These are phyloP conservation scores for Suillus subalutaceus DNA, from an alignment of 768 basidiomycete species.

Conservation along the genomic window DNA sequence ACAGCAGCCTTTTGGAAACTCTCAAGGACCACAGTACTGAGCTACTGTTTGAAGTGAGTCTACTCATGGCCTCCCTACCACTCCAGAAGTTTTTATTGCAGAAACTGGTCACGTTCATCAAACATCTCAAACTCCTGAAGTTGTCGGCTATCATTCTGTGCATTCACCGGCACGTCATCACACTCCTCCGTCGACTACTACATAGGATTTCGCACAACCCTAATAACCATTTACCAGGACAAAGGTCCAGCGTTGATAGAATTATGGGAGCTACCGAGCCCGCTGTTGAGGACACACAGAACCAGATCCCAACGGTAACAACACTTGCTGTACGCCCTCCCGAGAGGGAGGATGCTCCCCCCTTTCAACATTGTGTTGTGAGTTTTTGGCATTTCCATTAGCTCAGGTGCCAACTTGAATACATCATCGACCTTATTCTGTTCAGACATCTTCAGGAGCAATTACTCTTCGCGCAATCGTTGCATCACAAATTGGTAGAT, in stretches of 20 bases:
- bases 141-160: not conserved
- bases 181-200: constrained; percentile 4
- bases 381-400: not conserved
- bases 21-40: not conserved
- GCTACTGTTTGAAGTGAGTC: not conserved
- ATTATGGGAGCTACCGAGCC: not conserved
- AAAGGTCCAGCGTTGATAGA: no score
- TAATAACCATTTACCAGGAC: not conserved
- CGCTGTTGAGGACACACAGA: not conserved
- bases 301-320: not conserved
- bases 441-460: not conserved
- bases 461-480: not conserved
- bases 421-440: no score
- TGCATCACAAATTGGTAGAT: not conserved
- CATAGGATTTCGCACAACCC: not conserved
- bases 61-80: not conserved
- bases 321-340: not conserved
- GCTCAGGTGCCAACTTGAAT: not conserved
- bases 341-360: no score
- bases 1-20: not conserved
- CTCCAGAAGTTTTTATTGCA: not conserved
- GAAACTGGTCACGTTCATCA: not conserved
- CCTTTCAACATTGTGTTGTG: not conserved
- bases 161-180: not conserved
- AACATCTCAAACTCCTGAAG: not conserved